These are phyloP conservation scores for Physcia stellaris DNA, from an alignment of 495 filamentous ascomycete species.

Conservation along the genomic window DNA sequence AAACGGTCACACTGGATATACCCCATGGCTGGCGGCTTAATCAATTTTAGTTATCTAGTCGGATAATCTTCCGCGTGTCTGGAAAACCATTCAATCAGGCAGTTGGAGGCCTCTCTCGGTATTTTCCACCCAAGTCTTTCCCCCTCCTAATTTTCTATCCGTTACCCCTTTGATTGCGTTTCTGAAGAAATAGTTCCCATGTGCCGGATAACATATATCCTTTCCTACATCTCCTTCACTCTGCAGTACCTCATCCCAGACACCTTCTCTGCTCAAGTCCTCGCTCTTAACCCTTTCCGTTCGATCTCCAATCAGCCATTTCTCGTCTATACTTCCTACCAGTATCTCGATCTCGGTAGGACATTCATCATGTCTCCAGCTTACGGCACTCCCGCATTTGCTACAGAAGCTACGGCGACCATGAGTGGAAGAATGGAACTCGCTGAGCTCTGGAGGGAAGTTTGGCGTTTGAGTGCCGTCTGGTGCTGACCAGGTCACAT, in stretches of 20 bases:
- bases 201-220: neutral
- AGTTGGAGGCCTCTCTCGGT: slow-evolving; percentile 2
- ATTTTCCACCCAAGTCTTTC: slow-evolving; percentile 12
- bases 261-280: neutral
- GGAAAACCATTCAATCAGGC: neutral
- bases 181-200: neutral
- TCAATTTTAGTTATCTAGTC: too few species aligned
- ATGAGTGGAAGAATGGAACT: slow-evolving; percentile 8
- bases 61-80: too few species aligned
- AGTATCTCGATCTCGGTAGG: slow-evolving; percentile 17
- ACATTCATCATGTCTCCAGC: slow-evolving; percentile 9
- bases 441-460: slow-evolving; percentile 2
- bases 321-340: slow-evolving; percentile 22
- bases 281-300: slow-evolving; percentile 2
- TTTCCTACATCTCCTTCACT: neutral
- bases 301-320: slow-evolving; percentile 18
- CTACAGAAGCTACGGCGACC: slow-evolving; percentile 18
- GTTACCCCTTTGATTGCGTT: slow-evolving; percentile 11
- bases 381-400: slow-evolving; percentile 18
- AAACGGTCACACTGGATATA: too few species aligned
- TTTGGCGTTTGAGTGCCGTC: slow-evolving; percentile 13
- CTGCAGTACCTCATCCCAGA: slow-evolving; percentile 1
- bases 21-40: too few species aligned
- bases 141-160: slow-evolving; percentile 9
- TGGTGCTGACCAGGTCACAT: slow-evolving; percentile 18